phyloP scores from a whole-genome alignment of 2,329 filamentous ascomycete genomes.

The Xenoacremonium recifei region DNA sequence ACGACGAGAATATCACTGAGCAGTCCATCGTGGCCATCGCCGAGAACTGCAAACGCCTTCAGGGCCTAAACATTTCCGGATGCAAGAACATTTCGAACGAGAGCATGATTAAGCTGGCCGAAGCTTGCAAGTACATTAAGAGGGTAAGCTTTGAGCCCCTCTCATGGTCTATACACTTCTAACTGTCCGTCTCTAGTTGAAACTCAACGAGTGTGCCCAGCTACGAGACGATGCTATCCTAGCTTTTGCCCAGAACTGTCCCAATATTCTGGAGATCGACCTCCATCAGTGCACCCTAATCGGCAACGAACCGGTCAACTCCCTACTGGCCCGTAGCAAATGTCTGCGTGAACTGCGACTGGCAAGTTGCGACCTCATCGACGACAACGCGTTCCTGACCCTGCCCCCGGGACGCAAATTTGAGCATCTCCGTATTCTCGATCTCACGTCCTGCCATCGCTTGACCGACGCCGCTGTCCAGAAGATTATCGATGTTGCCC shows the following conservation, averaged over 20 bases:
- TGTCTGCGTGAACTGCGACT: conserved; percentile 89
- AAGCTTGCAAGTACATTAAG: conserved; percentile 84
- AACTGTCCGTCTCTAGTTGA: conserved; percentile 56
- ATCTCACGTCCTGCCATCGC: conserved; percentile 83
- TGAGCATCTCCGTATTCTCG: conserved; percentile 88
- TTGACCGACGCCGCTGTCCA: conserved; percentile 85
- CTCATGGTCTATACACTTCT: neutral
- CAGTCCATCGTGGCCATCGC: conserved; percentile 75
- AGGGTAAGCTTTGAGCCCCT: conserved; percentile 61
- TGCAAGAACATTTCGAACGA: conserved; percentile 85
- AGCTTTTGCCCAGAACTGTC: conserved; percentile 84
- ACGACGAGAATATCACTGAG: conserved; percentile 81
- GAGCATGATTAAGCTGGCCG: conserved; percentile 76
- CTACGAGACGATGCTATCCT: conserved; percentile 79
- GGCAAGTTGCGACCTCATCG: conserved; percentile 79
- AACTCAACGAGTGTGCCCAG: conserved; percentile 90
- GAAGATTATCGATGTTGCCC: conserved; percentile 82
- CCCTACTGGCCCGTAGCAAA: conserved; percentile 73
- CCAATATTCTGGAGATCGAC: conserved; percentile 94
- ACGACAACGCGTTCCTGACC: conserved; percentile 82
- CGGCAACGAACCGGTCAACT: conserved; percentile 79
- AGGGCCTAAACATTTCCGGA: conserved; percentile 88
- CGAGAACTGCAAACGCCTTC: conserved; percentile 76
- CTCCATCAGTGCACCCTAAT: conserved; percentile 81
- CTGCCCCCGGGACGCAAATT: conserved; percentile 69